Base-by-base conservation (phyloP, 2,329 filamentous ascomycete species). In the Polychaeton citri region DNA sequence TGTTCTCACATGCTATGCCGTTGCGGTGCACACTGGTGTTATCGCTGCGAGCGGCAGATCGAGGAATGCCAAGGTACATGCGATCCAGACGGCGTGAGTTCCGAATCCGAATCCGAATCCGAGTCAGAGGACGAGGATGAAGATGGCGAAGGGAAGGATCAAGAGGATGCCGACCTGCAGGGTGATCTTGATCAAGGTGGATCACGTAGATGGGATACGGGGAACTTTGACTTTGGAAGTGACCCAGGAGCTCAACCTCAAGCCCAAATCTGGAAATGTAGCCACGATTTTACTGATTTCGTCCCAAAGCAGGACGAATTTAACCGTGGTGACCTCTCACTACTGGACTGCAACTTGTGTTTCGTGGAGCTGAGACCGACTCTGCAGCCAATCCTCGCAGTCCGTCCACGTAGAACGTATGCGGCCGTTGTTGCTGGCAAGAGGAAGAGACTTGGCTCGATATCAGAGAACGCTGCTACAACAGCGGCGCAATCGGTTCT, bases 21-120 rank as follows among this genome's bases (percentile, higher is more conserved):
- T 10, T 71, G 68, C 37, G 65, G 66, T 9, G 63, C 63, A 6
- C 60, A 68, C 34, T 71, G 63, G 49, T 72, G 68, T 48, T 72
- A 62, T 57, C 43, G 45, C 6, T 72, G 68, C 37, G 37, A 52
- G 21, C 33, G 43, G 18, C 45, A 54, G 1, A 54, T 59, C 4
- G 47, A 59, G 2, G 41, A 51, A 2, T 64, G 60, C 36, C 40
- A 50, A 17, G 41, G 39, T n/a, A 48, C 53, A 12, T 42, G 50
- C 6, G 45, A 45, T 19, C 45, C 40, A 31, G 50, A 49, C 35
- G 45, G 47, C n/a, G 36, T 34, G 33, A 33, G 36, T 30, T n/a
- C n/a, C n/a, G n/a, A n/a, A n/a, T n/a, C n/a, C n/a, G n/a, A n/a
- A n/a, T n/a, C n/a, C n/a, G n/a, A n/a, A n/a, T n/a, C 3, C 19